Conservation (phyloP, 371 early-diverging fungal genomes). For the Batrachochytrium dendrobatidis region DNA sequence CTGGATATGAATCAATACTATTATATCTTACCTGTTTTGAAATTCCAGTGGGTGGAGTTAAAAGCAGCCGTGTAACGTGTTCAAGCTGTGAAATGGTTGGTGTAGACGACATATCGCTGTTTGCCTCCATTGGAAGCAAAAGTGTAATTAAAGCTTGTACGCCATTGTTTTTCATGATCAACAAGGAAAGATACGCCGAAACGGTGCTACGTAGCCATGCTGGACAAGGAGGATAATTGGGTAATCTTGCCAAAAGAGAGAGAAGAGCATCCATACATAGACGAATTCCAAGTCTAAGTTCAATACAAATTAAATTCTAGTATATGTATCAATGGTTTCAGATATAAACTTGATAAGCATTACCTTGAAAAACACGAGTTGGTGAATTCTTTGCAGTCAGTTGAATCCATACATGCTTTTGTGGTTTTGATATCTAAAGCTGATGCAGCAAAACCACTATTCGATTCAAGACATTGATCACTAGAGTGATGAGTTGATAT, state of each 20-base stretch:
- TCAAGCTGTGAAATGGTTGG: not conserved
- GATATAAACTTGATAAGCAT: no score
- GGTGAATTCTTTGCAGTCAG: no score
- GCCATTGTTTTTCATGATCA: not conserved
- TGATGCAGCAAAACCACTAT: no score
- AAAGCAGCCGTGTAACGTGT: not conserved
- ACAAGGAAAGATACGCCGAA: not conserved
- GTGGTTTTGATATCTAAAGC: no score
- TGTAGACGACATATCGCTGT: not conserved
- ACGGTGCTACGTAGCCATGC: not conserved
- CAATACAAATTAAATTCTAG: no score
- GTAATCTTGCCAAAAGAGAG: not conserved
- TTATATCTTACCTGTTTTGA: not conserved
- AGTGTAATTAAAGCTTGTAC: not conserved
- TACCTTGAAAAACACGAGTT: no score
- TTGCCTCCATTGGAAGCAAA: not conserved
- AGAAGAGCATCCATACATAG: not conserved
- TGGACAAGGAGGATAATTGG: not conserved
- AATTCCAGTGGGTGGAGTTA: not conserved
- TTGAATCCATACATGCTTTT: no score
- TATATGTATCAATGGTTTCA: no score
- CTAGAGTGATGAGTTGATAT: no score
- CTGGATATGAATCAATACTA: not conserved
- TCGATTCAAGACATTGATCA: no score
- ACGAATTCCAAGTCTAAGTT: not conserved